phyloP scores from a whole-genome alignment of 805 yeast species.

The Maudiozyma pseudohumilis region DNA sequence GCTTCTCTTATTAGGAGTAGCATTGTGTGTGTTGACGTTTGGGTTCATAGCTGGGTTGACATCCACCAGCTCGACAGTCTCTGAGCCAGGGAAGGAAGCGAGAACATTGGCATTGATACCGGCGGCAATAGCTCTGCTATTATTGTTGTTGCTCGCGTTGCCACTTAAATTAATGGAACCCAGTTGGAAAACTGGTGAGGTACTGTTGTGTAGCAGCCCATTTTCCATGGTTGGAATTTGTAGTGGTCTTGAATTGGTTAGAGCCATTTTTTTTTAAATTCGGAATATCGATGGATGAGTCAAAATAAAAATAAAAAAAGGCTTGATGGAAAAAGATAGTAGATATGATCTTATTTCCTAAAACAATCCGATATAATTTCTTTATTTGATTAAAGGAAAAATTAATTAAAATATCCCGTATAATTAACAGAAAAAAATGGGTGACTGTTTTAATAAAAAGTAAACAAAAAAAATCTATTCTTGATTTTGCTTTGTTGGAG shows the following conservation, averaged over 20 bases:
- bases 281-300: background rate
- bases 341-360: too few relatives aligned
- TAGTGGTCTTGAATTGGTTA: conserved; percentile 58
- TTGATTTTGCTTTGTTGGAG: too few relatives aligned
- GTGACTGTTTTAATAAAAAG: too few relatives aligned
- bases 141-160: conserved; percentile 1
- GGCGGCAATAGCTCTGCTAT: background rate
- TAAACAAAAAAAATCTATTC: too few relatives aligned
- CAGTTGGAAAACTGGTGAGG: conserved; percentile 27
- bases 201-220: conserved; percentile 25
- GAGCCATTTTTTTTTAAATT: conserved; percentile 40
- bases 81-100: conserved; percentile 9
- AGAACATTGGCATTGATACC: conserved; percentile 2
- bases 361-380: background rate
- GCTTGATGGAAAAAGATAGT: background rate
- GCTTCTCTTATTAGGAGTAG: conserved; percentile 6
- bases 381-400: background rate
- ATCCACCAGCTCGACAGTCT: conserved; percentile 13
- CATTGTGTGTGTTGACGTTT: background rate
- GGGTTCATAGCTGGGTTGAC: conserved; percentile 12
- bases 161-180: conserved; percentile 16
- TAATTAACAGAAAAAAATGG: too few relatives aligned
- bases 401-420: conserved; percentile 5
- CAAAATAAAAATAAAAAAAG: background rate
- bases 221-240: conserved; percentile 37